Evolutionary conservation across 2,329 filamentous ascomycete genomes (phyloP).

Genomic region (Bisporella sp.): DNA sequence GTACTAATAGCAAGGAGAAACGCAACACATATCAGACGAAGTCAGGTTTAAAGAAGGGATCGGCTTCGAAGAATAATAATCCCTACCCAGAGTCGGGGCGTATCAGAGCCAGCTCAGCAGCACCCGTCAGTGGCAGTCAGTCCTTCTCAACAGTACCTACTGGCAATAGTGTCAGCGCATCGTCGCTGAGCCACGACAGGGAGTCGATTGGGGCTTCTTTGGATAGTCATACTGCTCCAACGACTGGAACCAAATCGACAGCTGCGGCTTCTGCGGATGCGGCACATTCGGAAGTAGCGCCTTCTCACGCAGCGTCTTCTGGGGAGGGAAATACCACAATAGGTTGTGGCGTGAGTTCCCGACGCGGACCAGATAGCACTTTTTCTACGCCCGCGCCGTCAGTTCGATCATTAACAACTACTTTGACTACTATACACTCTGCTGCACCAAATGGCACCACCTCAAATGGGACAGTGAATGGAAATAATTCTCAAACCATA

Average conservation of each 20-base stretch:
- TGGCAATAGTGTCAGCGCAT: constrained; percentile 38
- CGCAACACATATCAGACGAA: constrained; percentile 35
- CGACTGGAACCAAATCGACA: constrained; percentile 56
- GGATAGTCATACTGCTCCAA: constrained; percentile 51
- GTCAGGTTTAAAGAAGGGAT: constrained; percentile 47
- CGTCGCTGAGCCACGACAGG: constrained; percentile 49
- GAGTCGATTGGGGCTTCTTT: constrained; percentile 54
- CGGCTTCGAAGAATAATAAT: constrained; percentile 56
- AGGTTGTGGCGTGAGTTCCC: constrained; percentile 56
- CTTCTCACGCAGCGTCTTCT: constrained; percentile 63
- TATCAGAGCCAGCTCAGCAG: constrained; percentile 30
- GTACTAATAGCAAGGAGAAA: constrained; percentile 30
- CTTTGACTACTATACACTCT: constrained; percentile 79
- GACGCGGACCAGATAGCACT: constrained; percentile 66
- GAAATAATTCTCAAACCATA: constrained; percentile 31
- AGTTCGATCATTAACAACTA: constrained; percentile 73
- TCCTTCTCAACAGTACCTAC: constrained; percentile 52
- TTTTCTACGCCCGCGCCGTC: constrained; percentile 81
- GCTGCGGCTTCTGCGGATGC: constrained; percentile 75
- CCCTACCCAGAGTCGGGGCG: constrained; percentile 83
- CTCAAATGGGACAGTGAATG: constrained; percentile 33
- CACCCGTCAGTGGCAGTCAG: constrained; percentile 35
- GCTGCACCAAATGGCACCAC: constrained; percentile 45
- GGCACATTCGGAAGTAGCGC: constrained; percentile 64
- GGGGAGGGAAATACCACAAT: constrained; percentile 68